These are phyloP conservation scores for Lasiosphaeria hispida DNA, from an alignment of 495 filamentous ascomycete genomes.

Conservation along the genomic window DNA sequence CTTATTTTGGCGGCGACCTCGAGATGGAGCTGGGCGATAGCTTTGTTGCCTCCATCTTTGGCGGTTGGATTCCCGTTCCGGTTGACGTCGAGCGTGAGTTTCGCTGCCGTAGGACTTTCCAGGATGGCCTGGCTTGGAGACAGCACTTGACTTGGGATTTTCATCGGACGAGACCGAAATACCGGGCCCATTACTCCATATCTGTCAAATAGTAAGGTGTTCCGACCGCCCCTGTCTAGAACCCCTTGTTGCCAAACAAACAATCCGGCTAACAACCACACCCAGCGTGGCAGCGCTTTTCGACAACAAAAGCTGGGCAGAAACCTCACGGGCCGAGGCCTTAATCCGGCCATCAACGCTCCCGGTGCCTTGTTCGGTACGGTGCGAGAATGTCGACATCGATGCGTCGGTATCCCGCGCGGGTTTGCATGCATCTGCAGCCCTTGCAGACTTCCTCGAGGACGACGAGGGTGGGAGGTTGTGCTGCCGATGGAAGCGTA, in stretches of 20 bases:
- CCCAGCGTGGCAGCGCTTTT: conserved; percentile 17
- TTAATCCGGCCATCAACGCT: conserved; percentile 9
- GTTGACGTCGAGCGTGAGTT: conserved; percentile 18
- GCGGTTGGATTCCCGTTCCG: conserved; percentile 39
- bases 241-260: not conserved
- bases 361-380: not conserved
- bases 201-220: conserved; percentile 35
- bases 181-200: conserved; percentile 38
- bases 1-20: conserved; percentile 39
- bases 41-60: conserved; percentile 38
- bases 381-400: not conserved
- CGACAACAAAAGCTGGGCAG: conserved; percentile 9
- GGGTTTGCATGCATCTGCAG: conserved; percentile 18
- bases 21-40: conserved; percentile 45
- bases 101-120: conserved; percentile 23
- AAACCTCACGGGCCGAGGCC: not conserved
- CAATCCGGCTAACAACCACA: not conserved
- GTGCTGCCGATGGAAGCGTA: conserved; percentile 16
- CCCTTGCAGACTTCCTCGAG: conserved; percentile 14
- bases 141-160: conserved; percentile 37
- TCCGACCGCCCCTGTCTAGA: not conserved
- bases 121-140: conserved; percentile 35
- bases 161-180: conserved; percentile 33
- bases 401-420: conserved; percentile 7
- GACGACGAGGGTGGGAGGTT: not conserved